Base-by-base conservation (phyloP, 2,329 filamentous ascomycete genomes). In the Cordyceps javanica region DNA sequence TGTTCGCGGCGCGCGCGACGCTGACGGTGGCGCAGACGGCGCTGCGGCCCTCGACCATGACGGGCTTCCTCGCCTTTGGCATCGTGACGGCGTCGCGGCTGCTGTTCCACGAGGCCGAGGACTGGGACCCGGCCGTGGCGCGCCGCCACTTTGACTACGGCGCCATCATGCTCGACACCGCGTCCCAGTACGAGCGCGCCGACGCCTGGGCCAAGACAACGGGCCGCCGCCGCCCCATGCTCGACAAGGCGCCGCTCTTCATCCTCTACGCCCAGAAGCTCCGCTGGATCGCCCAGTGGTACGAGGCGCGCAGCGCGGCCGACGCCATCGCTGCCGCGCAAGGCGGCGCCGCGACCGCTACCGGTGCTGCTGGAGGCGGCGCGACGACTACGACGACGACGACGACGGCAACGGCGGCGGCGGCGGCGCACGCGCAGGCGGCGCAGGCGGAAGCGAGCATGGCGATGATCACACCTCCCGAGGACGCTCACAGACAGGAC, bases 81-180 rank as follows among this genome's bases (percentile, higher is more conserved):
- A 32, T 49, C 36, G 44, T 56, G 34, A 56, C 54, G 16, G 32
- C 54, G 5, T 56, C 54, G 26, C 54, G 54, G 11, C 44, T 49
- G 34, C 44, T 56, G 21, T 50, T 56, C 44, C 54, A 56, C 54
- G 54, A 30, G 25, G 54, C 44, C 44, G 54, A 56, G 34, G 54
- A 56, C 44, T 56, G 54, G 54, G n/a, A 19, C 25, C 44, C 54
- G 3, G 28, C 34, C 4, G 45, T 56, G 2, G 54, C 54, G 34
- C 54, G 45, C n/a, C 54, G 45, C 19, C 23, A 13, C 16, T 56
- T 56, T 6, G 54, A 56, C 54, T 56, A 30, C 10, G 54, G 44
- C 21, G 44, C 34, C 25, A 26, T 36, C 11, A 26, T 41, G 34
- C 42, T 41, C 21, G 25, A 11, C n/a, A 44, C 42, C 16, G 49